Conservation (phyloP, 164 flowering plant genomes). For the Akebia trifoliata region DNA sequence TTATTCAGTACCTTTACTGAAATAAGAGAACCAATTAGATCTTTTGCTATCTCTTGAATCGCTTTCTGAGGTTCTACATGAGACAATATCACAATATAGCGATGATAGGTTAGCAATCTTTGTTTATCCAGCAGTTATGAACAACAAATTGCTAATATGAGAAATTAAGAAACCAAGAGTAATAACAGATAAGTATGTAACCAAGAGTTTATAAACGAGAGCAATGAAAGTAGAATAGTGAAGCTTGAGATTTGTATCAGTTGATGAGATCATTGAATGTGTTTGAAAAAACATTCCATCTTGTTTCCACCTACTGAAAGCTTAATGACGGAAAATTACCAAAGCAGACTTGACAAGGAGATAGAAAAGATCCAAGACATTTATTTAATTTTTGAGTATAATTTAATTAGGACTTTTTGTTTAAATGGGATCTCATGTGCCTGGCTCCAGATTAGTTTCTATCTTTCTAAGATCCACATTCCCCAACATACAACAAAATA, state of each 20-base stretch:
- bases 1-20: slow-evolving; percentile 68
- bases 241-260: not conserved
- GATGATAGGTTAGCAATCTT: slow-evolving; percentile 1
- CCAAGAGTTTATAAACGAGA: not conserved
- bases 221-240: not conserved
- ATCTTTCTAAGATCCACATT: too few species aligned
- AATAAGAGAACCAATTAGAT: slow-evolving; percentile 54
- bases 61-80: slow-evolving; percentile 55
- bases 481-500: too few species aligned
- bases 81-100: slow-evolving; percentile 11
- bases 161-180: not conserved
- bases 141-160: not conserved
- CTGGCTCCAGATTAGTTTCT: too few species aligned
- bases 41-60: slow-evolving; percentile 65
- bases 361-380: too few species aligned
- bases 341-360: not conserved
- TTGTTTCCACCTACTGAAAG: not conserved
- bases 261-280: not conserved
- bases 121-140: not conserved
- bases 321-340: not conserved
- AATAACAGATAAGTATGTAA: not conserved
- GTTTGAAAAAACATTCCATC: not conserved
- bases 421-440: too few species aligned
- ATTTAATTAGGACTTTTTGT: too few species aligned
- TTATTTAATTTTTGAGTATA: too few species aligned